A percentile compares a stretch with the other conserved stretches of the same genome.
Conservation (phyloP, 306 rosid genomes). For the Carpinus viminea region DNA sequence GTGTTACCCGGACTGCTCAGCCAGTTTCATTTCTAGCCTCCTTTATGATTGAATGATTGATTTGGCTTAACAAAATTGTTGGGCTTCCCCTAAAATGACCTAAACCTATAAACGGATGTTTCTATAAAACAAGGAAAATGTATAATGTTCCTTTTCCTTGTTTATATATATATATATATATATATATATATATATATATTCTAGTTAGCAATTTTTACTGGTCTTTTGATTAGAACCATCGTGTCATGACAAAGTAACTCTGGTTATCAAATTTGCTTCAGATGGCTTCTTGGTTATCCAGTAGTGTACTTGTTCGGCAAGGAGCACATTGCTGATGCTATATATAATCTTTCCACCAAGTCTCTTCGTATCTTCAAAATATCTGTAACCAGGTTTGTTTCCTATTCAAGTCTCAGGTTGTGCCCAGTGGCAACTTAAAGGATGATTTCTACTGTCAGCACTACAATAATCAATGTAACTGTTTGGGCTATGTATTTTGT, state of each 20-base stretch:
- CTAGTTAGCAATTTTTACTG: slow-evolving; percentile 5
- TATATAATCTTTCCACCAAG: slow-evolving; percentile 73
- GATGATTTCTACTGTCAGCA: background rate
- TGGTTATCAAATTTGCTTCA: slow-evolving; percentile 39
- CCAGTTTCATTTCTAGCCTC: background rate
- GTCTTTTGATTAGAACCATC: background rate
- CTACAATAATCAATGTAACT: background rate
- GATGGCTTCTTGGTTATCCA: slow-evolving; percentile 97
- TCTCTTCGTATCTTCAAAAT: slow-evolving; percentile 73
- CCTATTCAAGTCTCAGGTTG: background rate
- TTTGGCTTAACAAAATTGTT: background rate
- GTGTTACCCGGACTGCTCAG: background rate
- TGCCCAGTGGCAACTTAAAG: background rate
- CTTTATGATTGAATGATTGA: background rate
- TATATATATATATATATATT: too few relatives aligned
- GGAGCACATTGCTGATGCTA: slow-evolving; percentile 65
- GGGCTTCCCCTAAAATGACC: background rate
- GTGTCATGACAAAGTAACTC: background rate
- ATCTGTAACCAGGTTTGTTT: slow-evolving; percentile 67
- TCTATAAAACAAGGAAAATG: too few relatives aligned
- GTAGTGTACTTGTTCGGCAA: slow-evolving; percentile 72
- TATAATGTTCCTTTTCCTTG: too few relatives aligned
- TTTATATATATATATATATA: too few relatives aligned
- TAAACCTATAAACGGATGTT: background rate
- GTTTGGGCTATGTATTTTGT: background rate